Conservation (phyloP, 805 yeast species). For the Candida taoyuanica region DNA sequence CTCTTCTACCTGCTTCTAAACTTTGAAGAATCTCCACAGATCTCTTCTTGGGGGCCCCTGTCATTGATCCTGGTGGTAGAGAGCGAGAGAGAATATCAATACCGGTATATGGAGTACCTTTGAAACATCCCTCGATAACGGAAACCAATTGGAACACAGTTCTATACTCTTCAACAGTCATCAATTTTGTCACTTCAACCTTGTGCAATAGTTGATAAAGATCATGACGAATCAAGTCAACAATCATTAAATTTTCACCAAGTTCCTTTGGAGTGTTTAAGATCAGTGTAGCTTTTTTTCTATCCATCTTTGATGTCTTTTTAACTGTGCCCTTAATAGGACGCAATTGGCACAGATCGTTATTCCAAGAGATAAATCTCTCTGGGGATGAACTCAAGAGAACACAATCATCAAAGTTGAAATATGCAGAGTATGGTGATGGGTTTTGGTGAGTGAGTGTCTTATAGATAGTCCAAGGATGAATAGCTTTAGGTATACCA, state of each 20-base stretch:
- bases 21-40: constrained; percentile 77
- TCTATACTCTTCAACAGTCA: constrained; percentile 89
- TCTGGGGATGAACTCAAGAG: constrained; percentile 92
- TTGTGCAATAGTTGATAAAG: constrained; percentile 58
- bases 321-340: constrained; percentile 96
- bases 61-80: constrained; percentile 98
- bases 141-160: constrained; percentile 91
- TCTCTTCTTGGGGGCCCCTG: constrained; percentile 96
- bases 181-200: constrained; percentile 72
- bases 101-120: constrained; percentile 45
- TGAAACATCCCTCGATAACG: constrained; percentile 62
- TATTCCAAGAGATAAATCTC: constrained; percentile 77
- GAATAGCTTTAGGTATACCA: constrained; percentile 40
- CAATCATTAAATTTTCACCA: constrained; percentile 96
- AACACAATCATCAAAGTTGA: constrained; percentile 56
- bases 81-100: constrained; percentile 74
- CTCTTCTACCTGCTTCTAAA: constrained; percentile 44
- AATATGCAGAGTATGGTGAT: constrained; percentile 84
- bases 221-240: constrained; percentile 92
- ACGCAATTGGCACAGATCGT: constrained; percentile 62
- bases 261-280: constrained; percentile 84
- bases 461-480: constrained; percentile 80
- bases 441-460: constrained; percentile 71
- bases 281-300: constrained; percentile 56
- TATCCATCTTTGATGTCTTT: constrained; percentile 50